Evolutionary conservation across 345 rosid species (phyloP), one percentile per base, ranked within the genome.

Genomic region (Clausena lansium): DNA sequence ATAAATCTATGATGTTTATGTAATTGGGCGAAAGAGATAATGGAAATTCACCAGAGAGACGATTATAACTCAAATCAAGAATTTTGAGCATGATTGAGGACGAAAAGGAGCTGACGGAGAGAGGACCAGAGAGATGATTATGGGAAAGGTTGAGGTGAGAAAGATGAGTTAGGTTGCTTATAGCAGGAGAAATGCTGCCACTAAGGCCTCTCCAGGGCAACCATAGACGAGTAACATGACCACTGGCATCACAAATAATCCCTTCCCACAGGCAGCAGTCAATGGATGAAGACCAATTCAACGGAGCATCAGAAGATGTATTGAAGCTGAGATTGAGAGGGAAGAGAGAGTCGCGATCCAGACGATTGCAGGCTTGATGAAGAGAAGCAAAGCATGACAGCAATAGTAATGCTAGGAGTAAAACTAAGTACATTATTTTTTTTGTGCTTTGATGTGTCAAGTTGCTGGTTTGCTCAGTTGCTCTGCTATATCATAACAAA

Each of bases 201-300:
- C 28, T n/a, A 66, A 35, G 27, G 70, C 19, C 30, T 22, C 52
- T 67, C 14, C 24, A 22, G 7, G 52, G 47, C 4, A 67, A 25
- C 52, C 25, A 67, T 67, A 67, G 45, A 32, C 13, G 50, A 35
- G 45, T 65, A 14, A 67, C 15, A 9, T 14, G 70, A n/a, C 19
- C 52, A 10, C 2, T 7, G 7, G 50, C 70, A 38, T 67, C 70
- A 22, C 50, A 22, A 9, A 20, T 22, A 24, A 67, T 22, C 52
- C 52, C 70, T 36, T 67, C 30, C 52, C 17, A 67, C 3, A 67
- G 9, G 19, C 27, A 36, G 52, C 70, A 67, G 13, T 67, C 70
- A 38, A 22, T 10, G 70, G 70, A 67, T 14, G 69, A 35, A 65
- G 27, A 65, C 45, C 45, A 65, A 65, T 65, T 65, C 69, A 35